Base-by-base conservation (phyloP, 306 rosid species). In the Albizia julibrissin region DNA sequence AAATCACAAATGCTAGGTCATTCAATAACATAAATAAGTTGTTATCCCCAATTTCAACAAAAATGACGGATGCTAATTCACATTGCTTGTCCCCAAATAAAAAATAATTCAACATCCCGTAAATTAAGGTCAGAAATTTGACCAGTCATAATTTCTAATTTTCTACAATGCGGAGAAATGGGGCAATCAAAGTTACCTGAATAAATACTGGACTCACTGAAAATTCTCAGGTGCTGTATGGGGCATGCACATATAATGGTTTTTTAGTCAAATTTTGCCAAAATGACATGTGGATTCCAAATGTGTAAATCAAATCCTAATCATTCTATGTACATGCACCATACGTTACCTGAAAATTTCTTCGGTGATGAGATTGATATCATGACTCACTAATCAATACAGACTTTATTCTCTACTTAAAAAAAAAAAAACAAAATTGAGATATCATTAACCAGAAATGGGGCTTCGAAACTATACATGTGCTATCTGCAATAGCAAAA, bases 381-480 rank as follows among this genome's bases (percentile, higher is more conserved):
- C 81, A 80, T n/a, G 40, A 18, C 82, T 22, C 72, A 72, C 78
- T 80, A 84, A 87, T 84, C 78, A 75, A 84, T 84, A 56, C 76
- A 84, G 80, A 81, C 81, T 69, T 87, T 70, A 81, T 75, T 84
- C 34, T 80, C 68, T 81, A 8, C 81, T 79, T 78, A 37, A 6
- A 71, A 29, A 85, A 71, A 29, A 85, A 68, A 87, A 24, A 67
- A 82, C 88, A 85, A 85, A 87, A 87, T 58, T 82, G 87, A 42
- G 58, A 79, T 59, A 76, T 50, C 69, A 76, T 73, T 75, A 79
- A 87, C 80, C 69, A 79, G 77, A 74, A 66, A 12, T 31, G 26
- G 56, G 76, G 50, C 71, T 82, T 82, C 75, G 66, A 78, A 85
- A 80, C 90, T 87, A 82, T 87, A 87, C 90, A 87, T 24, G 77